A percentile compares a stretch with the other conserved stretches of the same genome.
Evolutionary conservation across 2,329 filamentous ascomycete genomes (phyloP).

Genomic region (Paradendryphiella salina): DNA sequence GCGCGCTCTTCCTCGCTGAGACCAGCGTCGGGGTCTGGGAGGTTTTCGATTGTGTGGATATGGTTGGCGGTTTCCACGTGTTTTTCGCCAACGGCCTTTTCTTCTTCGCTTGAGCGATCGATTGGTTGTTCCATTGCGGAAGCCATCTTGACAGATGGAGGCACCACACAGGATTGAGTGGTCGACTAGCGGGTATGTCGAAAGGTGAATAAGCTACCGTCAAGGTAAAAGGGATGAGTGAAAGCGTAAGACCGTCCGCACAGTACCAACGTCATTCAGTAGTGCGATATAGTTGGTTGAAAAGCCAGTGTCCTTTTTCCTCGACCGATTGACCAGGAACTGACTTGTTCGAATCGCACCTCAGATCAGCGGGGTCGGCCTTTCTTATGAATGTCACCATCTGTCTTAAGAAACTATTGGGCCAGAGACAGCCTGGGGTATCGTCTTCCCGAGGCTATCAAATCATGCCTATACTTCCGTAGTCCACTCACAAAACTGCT

Average conservation of each 20-base stretch:
- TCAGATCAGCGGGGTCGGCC: not conserved
- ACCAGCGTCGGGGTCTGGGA: constrained; percentile 64
- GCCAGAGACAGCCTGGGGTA: constrained; percentile 6
- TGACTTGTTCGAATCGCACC: not conserved
- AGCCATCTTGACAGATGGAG: constrained; percentile 19
- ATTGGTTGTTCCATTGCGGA: constrained; percentile 25
- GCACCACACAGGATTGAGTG: not conserved
- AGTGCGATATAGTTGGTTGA: not conserved
- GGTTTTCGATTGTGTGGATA: constrained; percentile 22
- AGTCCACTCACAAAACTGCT: not conserved
- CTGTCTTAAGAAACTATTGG: not conserved
- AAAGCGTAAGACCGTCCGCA: not conserved
- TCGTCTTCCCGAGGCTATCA: constrained; percentile 21
- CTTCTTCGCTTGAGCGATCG: constrained; percentile 27
- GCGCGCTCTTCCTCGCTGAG: constrained; percentile 65
- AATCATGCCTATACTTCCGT: not conserved
- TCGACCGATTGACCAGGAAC: constrained; percentile 2
- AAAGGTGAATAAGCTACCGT: not conserved
- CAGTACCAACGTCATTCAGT: not conserved
- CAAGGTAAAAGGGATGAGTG: not conserved
- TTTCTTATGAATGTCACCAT: constrained; percentile 6
- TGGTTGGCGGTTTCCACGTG: constrained; percentile 14
- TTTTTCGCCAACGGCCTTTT: constrained; percentile 21
- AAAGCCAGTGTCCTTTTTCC: not conserved
- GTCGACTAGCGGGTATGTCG: not conserved